Percentiles rank a stretch among this genome's conserved stretches.
Conservation (phyloP, 2,329 filamentous ascomycete genomes). For the Fusarium graminum region DNA sequence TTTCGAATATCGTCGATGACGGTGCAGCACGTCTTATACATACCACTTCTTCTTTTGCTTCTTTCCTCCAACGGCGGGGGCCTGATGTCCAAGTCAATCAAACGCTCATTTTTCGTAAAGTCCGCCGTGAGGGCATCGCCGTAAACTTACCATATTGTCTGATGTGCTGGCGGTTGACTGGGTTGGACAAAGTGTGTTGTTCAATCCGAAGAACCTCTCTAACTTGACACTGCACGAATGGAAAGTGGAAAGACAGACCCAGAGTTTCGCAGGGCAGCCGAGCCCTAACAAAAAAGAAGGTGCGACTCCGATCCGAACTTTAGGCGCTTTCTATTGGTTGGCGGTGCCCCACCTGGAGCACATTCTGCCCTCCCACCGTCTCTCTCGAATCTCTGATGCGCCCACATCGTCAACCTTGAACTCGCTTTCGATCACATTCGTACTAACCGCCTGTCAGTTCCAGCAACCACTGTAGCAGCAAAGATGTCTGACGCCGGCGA, state of each 20-base stretch:
- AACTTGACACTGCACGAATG: slow-evolving; percentile 17
- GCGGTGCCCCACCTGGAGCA: slow-evolving; percentile 13
- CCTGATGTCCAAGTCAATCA: slow-evolving; percentile 51
- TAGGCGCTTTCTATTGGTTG: slow-evolving; percentile 5
- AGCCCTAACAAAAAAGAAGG: slow-evolving; percentile 32
- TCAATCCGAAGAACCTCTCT: slow-evolving; percentile 36
- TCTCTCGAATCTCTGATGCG: slow-evolving; percentile 22
- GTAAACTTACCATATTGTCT: slow-evolving; percentile 60
- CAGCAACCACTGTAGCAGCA: slow-evolving; percentile 58
- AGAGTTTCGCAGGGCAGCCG: slow-evolving; percentile 53
- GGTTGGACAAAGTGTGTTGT: slow-evolving; percentile 52
- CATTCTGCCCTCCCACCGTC: slow-evolving; percentile 18
- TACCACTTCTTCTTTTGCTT: slow-evolving; percentile 67
- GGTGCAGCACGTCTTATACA: slow-evolving; percentile 35
- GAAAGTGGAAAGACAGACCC: slow-evolving; percentile 34
- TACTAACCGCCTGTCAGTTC: slow-evolving; percentile 55
- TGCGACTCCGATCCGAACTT: slow-evolving; percentile 17
- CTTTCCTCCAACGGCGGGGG: slow-evolving; percentile 62
- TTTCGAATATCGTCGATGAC: slow-evolving; percentile 35
- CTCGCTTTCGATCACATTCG: slow-evolving; percentile 52
- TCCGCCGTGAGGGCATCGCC: slow-evolving; percentile 21
- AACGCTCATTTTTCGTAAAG: slow-evolving; percentile 26
- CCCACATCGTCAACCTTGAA: slow-evolving; percentile 46
- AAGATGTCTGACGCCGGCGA: slow-evolving; percentile 96
- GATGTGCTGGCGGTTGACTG: slow-evolving; percentile 58